Conservation (phyloP, 768 basidiomycete genomes). For the Hirschioporus abietinus region DNA sequence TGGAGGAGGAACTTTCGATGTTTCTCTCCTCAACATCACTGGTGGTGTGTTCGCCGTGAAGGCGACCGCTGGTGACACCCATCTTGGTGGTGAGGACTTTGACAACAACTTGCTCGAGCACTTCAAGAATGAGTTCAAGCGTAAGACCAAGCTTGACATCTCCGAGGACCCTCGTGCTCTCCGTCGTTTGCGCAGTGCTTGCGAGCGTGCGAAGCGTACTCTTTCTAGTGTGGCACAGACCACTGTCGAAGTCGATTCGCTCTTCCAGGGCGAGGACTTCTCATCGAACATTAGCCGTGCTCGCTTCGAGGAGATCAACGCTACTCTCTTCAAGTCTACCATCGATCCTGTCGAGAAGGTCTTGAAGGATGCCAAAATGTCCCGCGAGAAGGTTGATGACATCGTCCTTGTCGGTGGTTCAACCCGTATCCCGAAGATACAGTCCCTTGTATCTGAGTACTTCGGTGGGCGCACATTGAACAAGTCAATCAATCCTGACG, state of each 20-base stretch:
- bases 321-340: conserved; percentile 90
- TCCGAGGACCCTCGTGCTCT: conserved; percentile 96
- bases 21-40: conserved; percentile 94
- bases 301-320: conserved; percentile 99
- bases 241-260: conserved; percentile 98
- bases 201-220: conserved; percentile 99
- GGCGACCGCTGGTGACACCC: conserved; percentile 98
- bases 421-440: conserved; percentile 99
- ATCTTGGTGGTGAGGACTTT: conserved; percentile 99
- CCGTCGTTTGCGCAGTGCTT: conserved; percentile 91
- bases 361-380: conserved; percentile 97
- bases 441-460: conserved; percentile 96
- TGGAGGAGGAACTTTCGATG: conserved; percentile 99
- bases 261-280: conserved; percentile 98
- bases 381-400: conserved; percentile 95
- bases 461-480: conserved; percentile 97
- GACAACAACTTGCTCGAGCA: conserved; percentile 97
- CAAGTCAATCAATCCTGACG: conserved; percentile 99
- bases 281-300: conserved; percentile 98
- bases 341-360: conserved; percentile 99
- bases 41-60: conserved; percentile 99
- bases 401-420: conserved; percentile 99
- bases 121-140: conserved; percentile 99
- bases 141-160: conserved; percentile 95
- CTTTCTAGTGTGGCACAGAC: conserved; percentile 98